Percentiles rank a stretch among this genome's conserved stretches.
phyloP scores from a whole-genome alignment of 1,139 yeast genomes.

The Arxiozyma heterogenica region DNA sequence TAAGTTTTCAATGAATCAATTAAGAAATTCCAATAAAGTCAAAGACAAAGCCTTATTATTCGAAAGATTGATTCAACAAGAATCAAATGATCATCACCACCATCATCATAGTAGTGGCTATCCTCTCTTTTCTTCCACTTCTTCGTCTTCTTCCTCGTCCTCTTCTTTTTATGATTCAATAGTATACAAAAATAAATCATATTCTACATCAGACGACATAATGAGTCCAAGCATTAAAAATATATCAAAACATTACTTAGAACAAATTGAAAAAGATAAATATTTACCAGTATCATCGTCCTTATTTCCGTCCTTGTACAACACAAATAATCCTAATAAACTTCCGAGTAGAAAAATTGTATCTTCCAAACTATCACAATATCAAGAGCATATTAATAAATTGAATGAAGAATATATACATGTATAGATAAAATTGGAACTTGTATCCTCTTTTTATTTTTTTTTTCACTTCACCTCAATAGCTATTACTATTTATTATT shows the following conservation, averaged over 20 bases:
- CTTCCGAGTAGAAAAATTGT: background rate
- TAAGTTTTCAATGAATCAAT: constrained; percentile 12
- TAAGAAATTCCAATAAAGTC: constrained; percentile 27
- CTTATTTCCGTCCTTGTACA: background rate
- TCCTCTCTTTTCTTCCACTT: background rate
- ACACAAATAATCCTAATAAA: background rate
- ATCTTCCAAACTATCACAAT: constrained; percentile 1
- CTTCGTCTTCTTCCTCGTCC: background rate
- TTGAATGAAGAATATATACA: background rate
- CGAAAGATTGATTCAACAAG: constrained; percentile 21
- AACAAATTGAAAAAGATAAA: constrained; percentile 2
- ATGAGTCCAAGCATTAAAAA: background rate
- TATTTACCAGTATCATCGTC: background rate
- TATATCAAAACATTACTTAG: constrained; percentile 5
- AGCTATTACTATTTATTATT: too few species aligned
- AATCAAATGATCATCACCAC: constrained; percentile 1
- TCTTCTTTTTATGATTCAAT: background rate
- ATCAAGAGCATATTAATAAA: constrained; percentile 3
- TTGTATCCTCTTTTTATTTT: background rate
- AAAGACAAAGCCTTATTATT: constrained; percentile 28
- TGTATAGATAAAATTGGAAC: too few species aligned
- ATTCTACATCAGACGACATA: background rate
- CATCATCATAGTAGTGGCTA: background rate
- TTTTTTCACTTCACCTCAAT: too few species aligned
- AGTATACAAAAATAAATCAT: background rate